Evolutionary conservation across 768 basidiomycete genomes (phyloP), one percentile per base, ranked within the genome.

Genomic region (Lactarius sp.): DNA sequence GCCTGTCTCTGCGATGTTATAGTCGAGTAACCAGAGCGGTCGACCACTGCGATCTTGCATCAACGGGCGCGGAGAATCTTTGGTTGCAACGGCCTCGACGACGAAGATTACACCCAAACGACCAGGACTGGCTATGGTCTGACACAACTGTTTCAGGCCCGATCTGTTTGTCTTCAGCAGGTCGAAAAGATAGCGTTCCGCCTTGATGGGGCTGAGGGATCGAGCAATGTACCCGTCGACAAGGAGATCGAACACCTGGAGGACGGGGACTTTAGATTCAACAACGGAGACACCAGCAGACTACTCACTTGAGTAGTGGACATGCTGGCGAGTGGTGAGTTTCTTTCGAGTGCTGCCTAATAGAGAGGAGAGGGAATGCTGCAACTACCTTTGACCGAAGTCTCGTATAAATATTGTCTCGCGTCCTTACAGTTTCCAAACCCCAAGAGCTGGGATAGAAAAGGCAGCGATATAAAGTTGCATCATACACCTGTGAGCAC

Each of bases 151-250:
- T 31, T 5, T 61, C 47, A 56, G 33, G 49, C 10, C 34, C 1
- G 4, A 20, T 5, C 13, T 16, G 12, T 54, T 31, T 14, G 34
- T 52, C 64, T 65, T 65, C 34, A 65, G 27, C 18, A 65, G 60
- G 61, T 61, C 36, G 12, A 22, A 46, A 39, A 65, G 9, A 22
- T 65, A 65, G 9, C 13, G 47, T 33, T 65, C 64, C 1, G 54
- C 16, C 33, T 47, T 55, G 39, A 42, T 46, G 34, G 60, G 63
- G 18, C 31, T 7, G 49, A 61, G 61, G 50, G 59, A 53, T 16
- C 27, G 44, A 2, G 62, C 52, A 10, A 64, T 61, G 18, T 64
- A 64, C n/a, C 62, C 62, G 16, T 64, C 62, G 3, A 64, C n/a
- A 14, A 64, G 52, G 12, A 64, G 62, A 3, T 60, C 52, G 8